These are phyloP conservation scores for Poterioochromonas sp. DNA, from an alignment of 352 stramenopile species.

Conservation along the genomic window DNA sequence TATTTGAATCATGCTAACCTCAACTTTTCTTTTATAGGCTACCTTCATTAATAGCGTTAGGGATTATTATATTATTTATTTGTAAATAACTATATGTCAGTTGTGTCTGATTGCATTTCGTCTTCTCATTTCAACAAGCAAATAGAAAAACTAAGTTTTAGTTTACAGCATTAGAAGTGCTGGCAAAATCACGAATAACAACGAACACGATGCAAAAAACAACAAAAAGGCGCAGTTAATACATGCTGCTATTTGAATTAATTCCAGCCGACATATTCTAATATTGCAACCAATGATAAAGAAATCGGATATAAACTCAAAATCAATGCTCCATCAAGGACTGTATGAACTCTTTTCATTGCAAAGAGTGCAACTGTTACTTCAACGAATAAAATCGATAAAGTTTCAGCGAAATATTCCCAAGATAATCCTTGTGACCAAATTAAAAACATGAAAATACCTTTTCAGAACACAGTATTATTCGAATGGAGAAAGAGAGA, in stretches of 20 bases:
- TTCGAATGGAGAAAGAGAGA: not conserved
- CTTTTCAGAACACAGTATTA: not conserved
- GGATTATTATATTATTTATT: too few relatives aligned
- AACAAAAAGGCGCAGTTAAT: too few relatives aligned
- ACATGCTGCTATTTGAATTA: too few relatives aligned
- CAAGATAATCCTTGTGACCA: slow-evolving; percentile 79
- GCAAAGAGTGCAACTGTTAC: slow-evolving; percentile 59
- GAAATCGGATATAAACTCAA: slow-evolving; percentile 80
- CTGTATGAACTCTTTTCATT: slow-evolving; percentile 39
- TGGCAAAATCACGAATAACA: slow-evolving; percentile 27
- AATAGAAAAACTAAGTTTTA: too few relatives aligned
- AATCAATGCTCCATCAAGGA: not conserved
- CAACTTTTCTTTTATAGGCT: too few relatives aligned
- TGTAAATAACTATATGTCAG: too few relatives aligned
- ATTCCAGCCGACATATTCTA: slow-evolving; percentile 82
- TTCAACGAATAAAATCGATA: slow-evolving; percentile 90
- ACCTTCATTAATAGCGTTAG: too few relatives aligned
- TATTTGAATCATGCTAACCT: too few relatives aligned
- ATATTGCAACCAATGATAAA: slow-evolving; percentile 74
- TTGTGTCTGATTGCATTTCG: too few relatives aligned
- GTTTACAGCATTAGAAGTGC: too few relatives aligned
- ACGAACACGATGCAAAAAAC: too few relatives aligned
- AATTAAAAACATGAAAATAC: slow-evolving; percentile 91
- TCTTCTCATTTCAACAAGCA: too few relatives aligned
- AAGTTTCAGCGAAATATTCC: slow-evolving; percentile 93